A percentile compares a stretch with the other conserved stretches of the same genome.
These are phyloP conservation scores for Phytopythium vexans DNA, from an alignment of 352 stramenopile species.

Conservation along the genomic window DNA sequence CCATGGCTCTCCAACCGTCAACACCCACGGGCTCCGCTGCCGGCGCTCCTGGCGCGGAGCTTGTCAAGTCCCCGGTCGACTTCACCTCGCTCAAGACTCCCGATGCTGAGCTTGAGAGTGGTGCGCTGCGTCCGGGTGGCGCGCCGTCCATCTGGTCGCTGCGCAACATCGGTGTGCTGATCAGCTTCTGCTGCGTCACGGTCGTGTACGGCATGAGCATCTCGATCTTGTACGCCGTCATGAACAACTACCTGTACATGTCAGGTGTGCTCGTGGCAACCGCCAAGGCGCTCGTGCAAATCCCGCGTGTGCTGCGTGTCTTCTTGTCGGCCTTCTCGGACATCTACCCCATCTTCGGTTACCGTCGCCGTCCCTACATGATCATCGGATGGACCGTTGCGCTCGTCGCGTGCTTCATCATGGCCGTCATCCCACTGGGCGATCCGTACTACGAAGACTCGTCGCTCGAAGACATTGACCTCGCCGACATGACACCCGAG, in stretches of 20 bases:
- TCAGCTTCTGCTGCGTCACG: constrained; percentile 26
- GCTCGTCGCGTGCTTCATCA: constrained; percentile 18
- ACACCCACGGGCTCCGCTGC: background rate
- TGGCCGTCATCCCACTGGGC: constrained; percentile 18
- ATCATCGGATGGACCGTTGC: constrained; percentile 29
- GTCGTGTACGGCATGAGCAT: constrained; percentile 25
- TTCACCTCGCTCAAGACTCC: constrained; percentile 17
- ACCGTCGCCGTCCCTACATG: constrained; percentile 22
- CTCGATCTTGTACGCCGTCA: constrained; percentile 17
- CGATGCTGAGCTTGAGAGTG: constrained; percentile 12
- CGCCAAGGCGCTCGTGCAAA: constrained; percentile 25
- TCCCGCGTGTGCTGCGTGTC: constrained; percentile 34
- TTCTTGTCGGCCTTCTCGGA: constrained; percentile 37
- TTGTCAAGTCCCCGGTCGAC: constrained; percentile 10
- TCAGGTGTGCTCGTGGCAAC: constrained; percentile 18
- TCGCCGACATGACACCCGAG: constrained; percentile 9
- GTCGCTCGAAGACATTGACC: constrained; percentile 16
- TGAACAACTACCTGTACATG: constrained; percentile 25
- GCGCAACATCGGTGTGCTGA: constrained; percentile 24
- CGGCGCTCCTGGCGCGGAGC: background rate
- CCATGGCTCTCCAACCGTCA: constrained; percentile 15
- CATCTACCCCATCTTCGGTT: constrained; percentile 35
- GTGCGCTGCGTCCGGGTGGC: constrained; percentile 13
- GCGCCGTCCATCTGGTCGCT: constrained; percentile 16
- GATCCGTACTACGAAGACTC: constrained; percentile 25